Base-by-base conservation (phyloP, 805 yeast species). In the Peterozyma toletana region DNA sequence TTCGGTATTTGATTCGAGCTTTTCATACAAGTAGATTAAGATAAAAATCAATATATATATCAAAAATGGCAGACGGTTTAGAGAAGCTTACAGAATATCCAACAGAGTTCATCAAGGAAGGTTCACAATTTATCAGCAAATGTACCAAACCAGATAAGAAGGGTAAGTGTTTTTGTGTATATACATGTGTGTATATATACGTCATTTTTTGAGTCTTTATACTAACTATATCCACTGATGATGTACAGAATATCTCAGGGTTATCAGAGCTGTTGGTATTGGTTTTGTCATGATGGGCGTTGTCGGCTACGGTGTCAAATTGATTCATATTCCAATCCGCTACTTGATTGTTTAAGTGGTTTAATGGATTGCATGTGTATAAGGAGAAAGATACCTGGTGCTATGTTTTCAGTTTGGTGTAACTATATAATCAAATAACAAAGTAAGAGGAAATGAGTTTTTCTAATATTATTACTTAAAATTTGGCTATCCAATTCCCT, bases 241-340 rank as follows among this genome's bases (percentile, higher is more conserved):
- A 35, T 15, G n/a, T 35, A 0, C 48, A 77, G 99, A 91, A 69
- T 91, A 86, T 74, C 56, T 81, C 47, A 83, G 84, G 66, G 85
- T 91, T 60, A 77, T 93, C 51, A 85, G 93, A 68, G 97, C 97
- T 42, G 98, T 91, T 42, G 98, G 98, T 57, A 75, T 90, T 51
- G 99, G 99, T 54, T 91, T 91, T 68, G 72, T 91, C 56, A 91
- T 91, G 79, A 93, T 91, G 90, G 99, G 99, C 60, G 84, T 87
- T 57, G 95, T 93, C 59, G 99, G 99, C 46, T 91, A 89, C 70
- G 86, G 83, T 59, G 93, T 93, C 68, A 91, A 91, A 71, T 78
- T 91, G 62, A 70, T 90, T 57, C 97, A 90, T 70, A 90, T 90
- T 59, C 97, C 97, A 62, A 88, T 90, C 71, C 85, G 96, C 75